Evolutionary conservation across 2,329 filamentous ascomycete species (phyloP).

Genomic region (Colletotrichum sp.): DNA sequence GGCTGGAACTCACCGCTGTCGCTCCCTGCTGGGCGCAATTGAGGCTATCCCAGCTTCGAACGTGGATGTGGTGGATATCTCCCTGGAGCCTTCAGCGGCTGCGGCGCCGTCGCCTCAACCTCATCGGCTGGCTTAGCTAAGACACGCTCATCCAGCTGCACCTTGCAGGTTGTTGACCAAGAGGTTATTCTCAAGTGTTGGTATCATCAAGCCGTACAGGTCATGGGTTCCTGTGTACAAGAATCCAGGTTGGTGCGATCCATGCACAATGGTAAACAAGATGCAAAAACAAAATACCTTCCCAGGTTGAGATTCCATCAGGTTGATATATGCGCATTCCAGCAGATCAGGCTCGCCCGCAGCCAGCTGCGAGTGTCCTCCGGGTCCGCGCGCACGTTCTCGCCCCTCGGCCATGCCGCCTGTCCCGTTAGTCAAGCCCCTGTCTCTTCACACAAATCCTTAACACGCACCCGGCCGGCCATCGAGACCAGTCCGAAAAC

Average conservation of each 20-base stretch:
- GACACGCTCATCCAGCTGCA: neutral
- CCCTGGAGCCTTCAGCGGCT: slow-evolving; percentile 5
- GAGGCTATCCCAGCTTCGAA: slow-evolving; percentile 13
- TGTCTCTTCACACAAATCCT: neutral
- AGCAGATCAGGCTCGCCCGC: neutral
- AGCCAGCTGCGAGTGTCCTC: neutral
- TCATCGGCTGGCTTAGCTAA: neutral
- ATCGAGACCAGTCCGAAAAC: neutral
- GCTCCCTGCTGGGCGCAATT: neutral
- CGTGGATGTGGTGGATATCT: slow-evolving; percentile 1
- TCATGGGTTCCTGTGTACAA: neutral
- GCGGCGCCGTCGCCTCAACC: neutral
- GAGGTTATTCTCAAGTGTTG: neutral
- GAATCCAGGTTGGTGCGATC: neutral
- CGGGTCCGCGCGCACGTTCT: slow-evolving; percentile 6
- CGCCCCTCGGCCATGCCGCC: slow-evolving; percentile 4
- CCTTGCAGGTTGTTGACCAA: neutral
- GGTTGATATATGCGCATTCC: neutral
- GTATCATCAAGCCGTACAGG: neutral
- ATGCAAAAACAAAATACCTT: neutral
- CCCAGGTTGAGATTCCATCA: neutral
- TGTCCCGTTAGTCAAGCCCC: neutral
- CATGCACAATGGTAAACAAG: neutral
- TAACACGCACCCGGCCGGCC: neutral
- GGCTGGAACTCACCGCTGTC: neutral